Percentiles rank a stretch among this genome's conserved stretches.
Evolutionary conservation across 345 rosid genomes (phyloP).

Genomic region (Bruguiera parviflora): DNA sequence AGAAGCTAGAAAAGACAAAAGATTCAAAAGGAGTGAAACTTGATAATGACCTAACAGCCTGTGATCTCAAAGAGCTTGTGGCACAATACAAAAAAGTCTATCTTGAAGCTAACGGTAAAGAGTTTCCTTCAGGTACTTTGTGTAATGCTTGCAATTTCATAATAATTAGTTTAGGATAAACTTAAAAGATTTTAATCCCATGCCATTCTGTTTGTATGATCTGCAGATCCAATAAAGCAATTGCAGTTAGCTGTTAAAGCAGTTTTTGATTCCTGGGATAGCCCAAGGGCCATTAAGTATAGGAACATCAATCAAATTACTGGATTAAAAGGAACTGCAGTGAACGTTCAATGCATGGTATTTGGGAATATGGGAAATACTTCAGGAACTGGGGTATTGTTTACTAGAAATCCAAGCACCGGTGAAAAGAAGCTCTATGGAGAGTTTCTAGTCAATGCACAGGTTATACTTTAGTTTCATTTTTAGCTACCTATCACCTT

Average conservation of each 20-base stretch:
- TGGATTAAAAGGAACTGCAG: conserved; percentile 88
- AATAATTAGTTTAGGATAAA: not conserved
- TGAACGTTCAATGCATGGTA: conserved; percentile 92
- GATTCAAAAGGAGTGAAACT: conserved; percentile 55
- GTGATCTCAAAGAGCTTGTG: conserved; percentile 79
- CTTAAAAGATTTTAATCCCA: not conserved
- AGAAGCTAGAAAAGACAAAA: conserved; percentile 66
- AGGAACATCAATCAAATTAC: conserved; percentile 84
- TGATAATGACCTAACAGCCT: conserved; percentile 66
- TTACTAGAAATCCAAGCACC: conserved; percentile 92
- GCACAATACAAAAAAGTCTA: conserved; percentile 79
- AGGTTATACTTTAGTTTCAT: conserved; percentile 40
- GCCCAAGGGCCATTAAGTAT: conserved; percentile 75
- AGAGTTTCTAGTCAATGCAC: conserved; percentile 89
- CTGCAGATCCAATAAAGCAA: conserved; percentile 72
- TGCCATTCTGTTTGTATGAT: conserved; percentile 1
- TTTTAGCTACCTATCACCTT: not conserved
- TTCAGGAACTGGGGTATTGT: conserved; percentile 92
- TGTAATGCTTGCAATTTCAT: not conserved
- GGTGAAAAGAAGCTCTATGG: conserved; percentile 90
- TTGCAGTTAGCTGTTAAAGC: conserved; percentile 63
- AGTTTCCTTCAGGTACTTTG: conserved; percentile 77
- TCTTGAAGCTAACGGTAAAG: conserved; percentile 51
- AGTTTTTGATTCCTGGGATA: conserved; percentile 94
- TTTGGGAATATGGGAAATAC: conserved; percentile 94